Conservation (phyloP, 768 basidiomycete species). For the Pleurotus ostreatus region DNA sequence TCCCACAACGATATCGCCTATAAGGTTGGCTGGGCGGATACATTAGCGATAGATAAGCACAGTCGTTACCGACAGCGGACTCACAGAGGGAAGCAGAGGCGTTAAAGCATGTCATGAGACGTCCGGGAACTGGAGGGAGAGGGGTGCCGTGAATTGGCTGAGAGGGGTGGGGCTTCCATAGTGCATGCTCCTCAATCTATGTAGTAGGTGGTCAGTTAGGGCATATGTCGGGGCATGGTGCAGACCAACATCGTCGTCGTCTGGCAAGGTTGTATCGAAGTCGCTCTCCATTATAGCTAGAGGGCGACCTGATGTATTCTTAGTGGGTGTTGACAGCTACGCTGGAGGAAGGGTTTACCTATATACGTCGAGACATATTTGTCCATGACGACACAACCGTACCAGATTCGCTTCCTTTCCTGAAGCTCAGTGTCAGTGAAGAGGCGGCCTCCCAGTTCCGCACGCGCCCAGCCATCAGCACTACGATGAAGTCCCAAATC, state of each 20-base stretch:
- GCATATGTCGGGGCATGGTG: background rate
- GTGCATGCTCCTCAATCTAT: constrained; percentile 65
- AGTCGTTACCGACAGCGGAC: constrained; percentile 18
- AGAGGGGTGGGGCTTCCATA: constrained; percentile 34
- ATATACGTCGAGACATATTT: constrained; percentile 79
- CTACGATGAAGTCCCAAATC: constrained; percentile 81
- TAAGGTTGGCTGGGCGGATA: constrained; percentile 50
- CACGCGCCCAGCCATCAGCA: constrained; percentile 74
- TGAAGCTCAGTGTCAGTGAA: constrained; percentile 63
- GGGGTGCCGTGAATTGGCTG: constrained; percentile 14
- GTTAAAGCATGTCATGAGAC: constrained; percentile 71
- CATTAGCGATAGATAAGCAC: background rate
- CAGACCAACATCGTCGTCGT: constrained; percentile 47
- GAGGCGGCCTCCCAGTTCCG: constrained; percentile 47
- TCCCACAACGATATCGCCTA: constrained; percentile 63
- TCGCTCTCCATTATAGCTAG: constrained; percentile 72
- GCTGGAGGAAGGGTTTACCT: constrained; percentile 32
- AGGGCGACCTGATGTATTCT: constrained; percentile 48
- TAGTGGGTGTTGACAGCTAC: constrained; percentile 5
- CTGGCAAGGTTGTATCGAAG: constrained; percentile 69
- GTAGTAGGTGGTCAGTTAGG: background rate
- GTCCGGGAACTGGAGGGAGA: constrained; percentile 32
- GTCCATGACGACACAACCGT: constrained; percentile 74
- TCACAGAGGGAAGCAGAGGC: constrained; percentile 69
- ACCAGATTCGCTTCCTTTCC: constrained; percentile 74